Percentiles rank a stretch among this genome's conserved stretches.
phyloP scores from a whole-genome alignment of 331 rosid genomes.

The Rosa hybrid region DNA sequence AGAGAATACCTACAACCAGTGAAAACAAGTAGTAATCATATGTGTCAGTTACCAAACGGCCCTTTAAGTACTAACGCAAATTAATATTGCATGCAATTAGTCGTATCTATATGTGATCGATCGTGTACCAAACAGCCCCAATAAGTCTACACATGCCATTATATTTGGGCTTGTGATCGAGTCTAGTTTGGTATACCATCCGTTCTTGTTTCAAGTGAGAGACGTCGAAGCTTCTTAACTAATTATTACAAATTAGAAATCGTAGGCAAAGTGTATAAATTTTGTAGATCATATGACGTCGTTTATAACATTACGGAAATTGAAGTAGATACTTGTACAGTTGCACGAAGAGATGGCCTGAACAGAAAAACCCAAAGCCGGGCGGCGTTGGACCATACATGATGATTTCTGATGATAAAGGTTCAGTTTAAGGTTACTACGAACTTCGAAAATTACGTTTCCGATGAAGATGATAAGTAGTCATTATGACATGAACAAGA shows the following conservation, averaged over 20 bases:
- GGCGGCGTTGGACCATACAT: background rate
- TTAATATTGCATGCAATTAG: background rate
- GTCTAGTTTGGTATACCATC: background rate
- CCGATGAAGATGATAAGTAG: background rate
- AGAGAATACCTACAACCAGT: background rate
- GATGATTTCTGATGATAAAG: background rate
- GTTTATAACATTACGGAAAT: background rate
- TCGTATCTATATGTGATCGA: background rate
- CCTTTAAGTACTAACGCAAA: too few species aligned
- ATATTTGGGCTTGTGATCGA: background rate
- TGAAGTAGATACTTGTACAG: background rate
- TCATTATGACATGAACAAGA: background rate
- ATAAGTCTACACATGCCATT: background rate
- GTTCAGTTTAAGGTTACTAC: too few species aligned
- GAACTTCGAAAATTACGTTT: background rate
- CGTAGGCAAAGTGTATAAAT: background rate
- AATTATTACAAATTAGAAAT: background rate
- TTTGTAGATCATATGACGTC: background rate
- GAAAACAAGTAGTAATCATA: background rate
- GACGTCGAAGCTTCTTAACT: background rate
- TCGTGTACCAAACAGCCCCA: background rate
- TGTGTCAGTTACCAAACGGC: too few species aligned
- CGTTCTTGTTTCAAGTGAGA: constrained; percentile 1
- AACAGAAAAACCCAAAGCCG: background rate
- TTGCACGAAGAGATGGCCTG: background rate